Conservation (phyloP, 805 yeast genomes). For the Kodamaea laetipori region DNA sequence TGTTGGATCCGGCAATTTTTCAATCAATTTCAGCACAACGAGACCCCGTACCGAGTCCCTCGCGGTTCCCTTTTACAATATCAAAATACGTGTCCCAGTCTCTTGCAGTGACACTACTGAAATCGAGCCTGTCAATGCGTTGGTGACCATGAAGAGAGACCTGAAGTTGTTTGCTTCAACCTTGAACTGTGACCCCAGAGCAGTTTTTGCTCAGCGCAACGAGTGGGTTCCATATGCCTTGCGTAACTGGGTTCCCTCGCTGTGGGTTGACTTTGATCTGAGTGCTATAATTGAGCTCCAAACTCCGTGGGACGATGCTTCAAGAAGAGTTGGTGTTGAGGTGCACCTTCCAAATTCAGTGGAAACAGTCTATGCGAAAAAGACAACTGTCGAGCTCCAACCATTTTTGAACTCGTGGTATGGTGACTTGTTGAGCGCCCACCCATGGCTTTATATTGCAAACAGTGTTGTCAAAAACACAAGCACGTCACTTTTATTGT, state of each 20-base stretch:
- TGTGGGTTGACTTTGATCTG: neutral
- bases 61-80: neutral
- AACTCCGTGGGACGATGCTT: conserved; percentile 1
- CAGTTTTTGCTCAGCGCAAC: neutral
- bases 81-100: neutral
- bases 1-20: neutral
- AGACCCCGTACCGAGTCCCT: neutral
- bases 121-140: neutral
- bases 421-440: neutral
- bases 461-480: neutral
- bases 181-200: conserved; percentile 2
- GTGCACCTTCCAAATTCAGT: neutral
- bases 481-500: neutral
- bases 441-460: conserved; percentile 1
- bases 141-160: neutral
- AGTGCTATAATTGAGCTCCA: neutral
- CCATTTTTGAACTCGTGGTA: neutral
- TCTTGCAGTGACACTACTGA: neutral
- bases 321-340: neutral
- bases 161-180: neutral
- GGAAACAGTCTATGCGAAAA: neutral
- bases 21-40: neutral
- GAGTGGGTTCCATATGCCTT: conserved; percentile 6
- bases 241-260: neutral
- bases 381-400: neutral